These are phyloP conservation scores for Paxillus ammoniavirescens DNA, from an alignment of 768 basidiomycete species.

Conservation along the genomic window DNA sequence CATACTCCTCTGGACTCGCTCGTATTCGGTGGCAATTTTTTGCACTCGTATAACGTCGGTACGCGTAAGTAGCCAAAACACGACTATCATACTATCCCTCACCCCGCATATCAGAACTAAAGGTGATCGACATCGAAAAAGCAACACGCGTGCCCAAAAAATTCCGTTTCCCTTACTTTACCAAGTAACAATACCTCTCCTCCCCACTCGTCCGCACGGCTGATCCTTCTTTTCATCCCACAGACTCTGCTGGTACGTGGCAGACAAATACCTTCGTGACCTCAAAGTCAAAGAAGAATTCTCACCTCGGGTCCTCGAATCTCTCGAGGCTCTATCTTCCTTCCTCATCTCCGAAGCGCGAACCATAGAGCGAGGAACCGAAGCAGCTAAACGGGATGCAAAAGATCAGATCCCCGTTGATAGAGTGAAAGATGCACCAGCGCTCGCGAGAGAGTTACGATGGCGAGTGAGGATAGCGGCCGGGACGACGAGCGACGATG, in stretches of 20 bases:
- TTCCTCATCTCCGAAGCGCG: constrained; percentile 80
- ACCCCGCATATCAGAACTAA: constrained; percentile 58
- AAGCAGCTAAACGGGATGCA: constrained; percentile 70
- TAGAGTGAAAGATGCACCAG: constrained; percentile 77
- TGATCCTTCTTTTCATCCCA: constrained; percentile 3
- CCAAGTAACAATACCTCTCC: constrained; percentile 48
- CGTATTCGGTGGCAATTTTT: constrained; percentile 96
- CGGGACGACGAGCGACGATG: constrained; percentile 69
- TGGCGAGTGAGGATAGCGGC: constrained; percentile 73
- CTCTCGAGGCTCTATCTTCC: constrained; percentile 66
- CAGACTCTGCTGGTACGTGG: constrained; percentile 91
- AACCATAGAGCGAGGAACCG: constrained; percentile 67
- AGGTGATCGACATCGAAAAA: constrained; percentile 89
- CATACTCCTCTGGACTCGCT: constrained; percentile 90
- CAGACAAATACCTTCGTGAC: constrained; percentile 74
- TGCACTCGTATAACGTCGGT: constrained; percentile 87
- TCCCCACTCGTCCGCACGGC: constrained; percentile 8
- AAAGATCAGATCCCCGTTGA: constrained; percentile 82
- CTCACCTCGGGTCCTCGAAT: constrained; percentile 61
- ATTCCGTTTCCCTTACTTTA: constrained; percentile 83
- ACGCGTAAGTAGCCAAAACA: constrained; percentile 59
- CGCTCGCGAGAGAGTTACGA: constrained; percentile 77
- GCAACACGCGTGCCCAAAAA: constrained; percentile 90
- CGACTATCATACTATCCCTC: constrained; percentile 8
- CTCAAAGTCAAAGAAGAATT: constrained; percentile 58